phyloP scores from a whole-genome alignment of 192 early-diverging fungal species.

The Entophlyctis luteolus region DNA sequence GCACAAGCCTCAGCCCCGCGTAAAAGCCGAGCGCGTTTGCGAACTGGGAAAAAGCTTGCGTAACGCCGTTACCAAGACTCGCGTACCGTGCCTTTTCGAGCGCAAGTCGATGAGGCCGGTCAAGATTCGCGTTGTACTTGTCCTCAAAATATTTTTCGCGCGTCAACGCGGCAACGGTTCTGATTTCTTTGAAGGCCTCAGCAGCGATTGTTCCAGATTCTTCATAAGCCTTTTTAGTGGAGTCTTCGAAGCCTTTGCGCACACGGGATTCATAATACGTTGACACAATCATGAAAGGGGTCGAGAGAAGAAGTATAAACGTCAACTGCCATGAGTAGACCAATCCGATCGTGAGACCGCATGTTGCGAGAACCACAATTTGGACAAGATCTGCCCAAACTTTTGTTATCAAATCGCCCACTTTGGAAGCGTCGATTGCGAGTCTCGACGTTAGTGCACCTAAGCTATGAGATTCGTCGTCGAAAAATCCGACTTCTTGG shows the following conservation, averaged over 20 bases:
- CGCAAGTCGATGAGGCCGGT: constrained; percentile 66
- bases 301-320: constrained; percentile 52
- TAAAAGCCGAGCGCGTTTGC: constrained; percentile 78
- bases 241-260: constrained; percentile 53
- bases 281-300: constrained; percentile 47
- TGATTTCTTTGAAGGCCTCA: constrained; percentile 78
- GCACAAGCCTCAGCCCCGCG: constrained; percentile 66
- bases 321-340: constrained; percentile 80
- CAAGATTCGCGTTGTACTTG: constrained; percentile 58
- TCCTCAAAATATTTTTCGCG: constrained; percentile 63
- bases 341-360: constrained; percentile 46
- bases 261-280: constrained; percentile 57
- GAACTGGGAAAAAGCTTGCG: constrained; percentile 69
- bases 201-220: constrained; percentile 64
- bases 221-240: constrained; percentile 64
- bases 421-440: constrained; percentile 68
- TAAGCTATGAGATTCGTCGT: constrained; percentile 51
- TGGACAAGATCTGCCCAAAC: constrained; percentile 55
- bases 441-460: constrained; percentile 80
- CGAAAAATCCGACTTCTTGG: constrained; percentile 40
- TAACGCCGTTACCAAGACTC: constrained; percentile 67
- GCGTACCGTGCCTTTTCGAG: constrained; percentile 56
- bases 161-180: constrained; percentile 73
- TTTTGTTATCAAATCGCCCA: constrained; percentile 44
- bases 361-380: constrained; percentile 40